Base-by-base conservation (phyloP, 768 basidiomycete species). In the Tephrocybe sp. region DNA sequence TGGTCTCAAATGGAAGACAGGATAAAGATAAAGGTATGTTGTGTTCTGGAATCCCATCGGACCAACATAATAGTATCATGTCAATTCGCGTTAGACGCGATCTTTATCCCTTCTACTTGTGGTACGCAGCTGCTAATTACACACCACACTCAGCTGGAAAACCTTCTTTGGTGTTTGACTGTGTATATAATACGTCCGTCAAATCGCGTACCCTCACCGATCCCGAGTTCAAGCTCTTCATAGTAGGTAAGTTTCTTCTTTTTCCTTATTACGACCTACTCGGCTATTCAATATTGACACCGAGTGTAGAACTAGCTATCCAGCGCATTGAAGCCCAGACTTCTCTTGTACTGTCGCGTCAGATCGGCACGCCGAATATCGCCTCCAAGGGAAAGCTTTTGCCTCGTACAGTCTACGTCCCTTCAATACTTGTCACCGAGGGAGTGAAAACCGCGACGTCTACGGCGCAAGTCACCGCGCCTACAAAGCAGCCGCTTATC, bases 361-460 rank as follows among this genome's bases (percentile, higher is more conserved):
- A 80, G 42, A 81, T 92, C 53, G 77, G 77, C 19, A 85, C 79
- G 0, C 89, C 89, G 5, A 92, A 92, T 65, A 88, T 92, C 46
- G 68, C 77, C 3, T 82, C 83, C 46, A 92, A 92, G 64, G 89
- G 89, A n/a, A 78, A 74, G 58, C 77, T 85, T 1, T 60, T 62
- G 22, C 75, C 82, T 12, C 81, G 88, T 31, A 77, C 75, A 11
- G 82, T 82, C 1, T 62, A 71, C 36, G 71, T 91, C 20, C 85
- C 85, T 4, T 57, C 71, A 16, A 58, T 68, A 4, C 66, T 82
- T 17, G 71, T 70, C 47, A 30, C 45, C 39, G 38, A 52, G 36
- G 41, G 49, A 62, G 33, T 51, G 26, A 44, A 26, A 26, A 26
- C 3, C 26, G 12, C 33, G 51, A 16, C 31, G 46, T 47, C 36